Conservation (phyloP, 2,329 filamentous ascomycete genomes). For the Exserohilum turcica region DNA sequence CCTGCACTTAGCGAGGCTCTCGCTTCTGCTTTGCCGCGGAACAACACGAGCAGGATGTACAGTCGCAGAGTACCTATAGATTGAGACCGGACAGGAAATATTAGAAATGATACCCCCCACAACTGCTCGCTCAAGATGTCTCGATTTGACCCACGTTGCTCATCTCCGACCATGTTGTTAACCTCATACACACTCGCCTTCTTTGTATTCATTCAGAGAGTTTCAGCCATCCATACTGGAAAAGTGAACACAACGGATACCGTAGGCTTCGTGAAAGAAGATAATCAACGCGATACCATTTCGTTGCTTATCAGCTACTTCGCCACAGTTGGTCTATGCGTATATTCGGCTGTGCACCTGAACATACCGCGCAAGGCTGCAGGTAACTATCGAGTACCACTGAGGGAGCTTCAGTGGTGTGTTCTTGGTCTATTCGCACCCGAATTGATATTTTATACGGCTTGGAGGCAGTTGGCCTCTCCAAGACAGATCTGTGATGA, state of each 20-base stretch:
- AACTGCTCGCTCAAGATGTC: background rate
- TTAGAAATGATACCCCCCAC: background rate
- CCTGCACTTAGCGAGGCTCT: no score
- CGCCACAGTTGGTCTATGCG: constrained; percentile 21
- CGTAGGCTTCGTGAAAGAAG: constrained; percentile 9
- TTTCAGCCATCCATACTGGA: background rate
- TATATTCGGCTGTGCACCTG: constrained; percentile 25
- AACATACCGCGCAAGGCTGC: constrained; percentile 15
- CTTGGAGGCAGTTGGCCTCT: constrained; percentile 18
- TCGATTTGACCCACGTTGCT: background rate
- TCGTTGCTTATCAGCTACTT: constrained; percentile 15
- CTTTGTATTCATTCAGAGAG: background rate
- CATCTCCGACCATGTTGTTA: background rate
- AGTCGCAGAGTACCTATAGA: background rate
- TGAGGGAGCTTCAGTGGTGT: constrained; percentile 15
- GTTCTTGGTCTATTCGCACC: constrained; percentile 21
- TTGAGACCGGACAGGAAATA: background rate
- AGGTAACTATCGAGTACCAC: background rate
- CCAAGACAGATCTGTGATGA: constrained; percentile 12
- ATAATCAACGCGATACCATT: constrained; percentile 5
- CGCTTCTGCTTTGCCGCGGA: background rate
- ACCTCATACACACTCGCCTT: background rate
- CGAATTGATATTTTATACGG: constrained; percentile 16
- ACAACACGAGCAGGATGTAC: background rate
- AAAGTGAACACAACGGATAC: constrained; percentile 5